Conservation (phyloP, 345 rosid genomes). For the Gossypium herbaceum region DNA sequence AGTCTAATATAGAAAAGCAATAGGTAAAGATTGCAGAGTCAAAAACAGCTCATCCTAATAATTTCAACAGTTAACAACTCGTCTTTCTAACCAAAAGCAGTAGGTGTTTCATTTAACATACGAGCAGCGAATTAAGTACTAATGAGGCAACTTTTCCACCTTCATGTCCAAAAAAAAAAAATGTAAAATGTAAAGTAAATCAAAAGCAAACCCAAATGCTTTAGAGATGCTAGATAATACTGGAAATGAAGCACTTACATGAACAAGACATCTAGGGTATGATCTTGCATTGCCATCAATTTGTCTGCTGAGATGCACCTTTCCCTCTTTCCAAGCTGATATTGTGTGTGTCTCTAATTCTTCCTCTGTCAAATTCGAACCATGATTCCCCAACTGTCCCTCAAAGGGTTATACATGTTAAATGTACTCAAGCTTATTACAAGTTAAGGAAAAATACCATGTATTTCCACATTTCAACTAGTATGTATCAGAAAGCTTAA, state of each 20-base stretch:
- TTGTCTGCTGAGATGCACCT: constrained; percentile 64
- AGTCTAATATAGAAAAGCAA: background rate
- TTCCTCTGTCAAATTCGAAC: constrained; percentile 86
- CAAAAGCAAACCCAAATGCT: background rate
- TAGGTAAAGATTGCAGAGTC: background rate
- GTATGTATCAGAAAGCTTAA: background rate
- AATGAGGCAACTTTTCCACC: background rate
- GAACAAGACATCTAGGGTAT: constrained; percentile 47
- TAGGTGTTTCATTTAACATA: background rate
- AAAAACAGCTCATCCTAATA: background rate
- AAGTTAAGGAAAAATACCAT: background rate
- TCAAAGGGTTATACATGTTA: constrained; percentile 18
- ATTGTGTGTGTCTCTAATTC: constrained; percentile 87
- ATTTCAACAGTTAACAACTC: background rate
- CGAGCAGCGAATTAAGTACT: background rate
- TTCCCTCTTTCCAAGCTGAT: constrained; percentile 96
- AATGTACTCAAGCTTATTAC: background rate
- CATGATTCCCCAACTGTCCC: constrained; percentile 71
- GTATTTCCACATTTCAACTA: background rate
- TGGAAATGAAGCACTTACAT: constrained; percentile 38
- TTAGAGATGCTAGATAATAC: constrained; percentile 11
- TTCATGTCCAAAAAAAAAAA: background rate
- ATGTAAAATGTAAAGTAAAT: background rate
- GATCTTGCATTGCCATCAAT: constrained; percentile 56
- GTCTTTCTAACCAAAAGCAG: background rate